A percentile compares a stretch with the other conserved stretches of the same genome.
Conservation (phyloP, 176 grass and related monocot species). For the Oryza meridionalis region DNA sequence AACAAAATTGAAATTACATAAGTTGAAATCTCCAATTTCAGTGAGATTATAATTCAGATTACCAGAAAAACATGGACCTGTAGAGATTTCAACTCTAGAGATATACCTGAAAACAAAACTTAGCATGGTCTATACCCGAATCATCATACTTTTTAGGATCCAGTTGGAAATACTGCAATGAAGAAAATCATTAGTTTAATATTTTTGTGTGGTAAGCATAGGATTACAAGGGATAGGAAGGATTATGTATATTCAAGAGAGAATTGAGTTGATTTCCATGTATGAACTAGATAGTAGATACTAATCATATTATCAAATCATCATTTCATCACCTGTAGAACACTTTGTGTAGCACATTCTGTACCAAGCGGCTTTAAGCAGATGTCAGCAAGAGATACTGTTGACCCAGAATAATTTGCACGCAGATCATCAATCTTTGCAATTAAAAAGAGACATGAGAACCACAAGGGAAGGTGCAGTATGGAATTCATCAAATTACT, state of each 20-base stretch:
- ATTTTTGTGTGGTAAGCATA: background rate
- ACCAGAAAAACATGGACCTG: background rate
- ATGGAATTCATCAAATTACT: constrained; percentile 21
- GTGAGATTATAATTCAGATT: background rate
- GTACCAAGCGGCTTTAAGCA: constrained; percentile 92
- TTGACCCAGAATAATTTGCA: constrained; percentile 88
- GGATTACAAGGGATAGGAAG: constrained; percentile 21
- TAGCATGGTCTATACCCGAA: constrained; percentile 71
- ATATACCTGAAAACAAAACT: constrained; percentile 93
- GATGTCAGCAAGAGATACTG: constrained; percentile 76
- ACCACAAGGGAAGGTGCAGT: constrained; percentile 24
- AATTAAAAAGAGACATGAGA: constrained; percentile 43
- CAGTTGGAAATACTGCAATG: constrained; percentile 95
- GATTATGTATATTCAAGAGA: constrained; percentile 33
- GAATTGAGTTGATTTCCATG: too few species aligned
- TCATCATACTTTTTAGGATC: constrained; percentile 75
- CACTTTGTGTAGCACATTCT: constrained; percentile 93
- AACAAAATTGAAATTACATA: constrained; percentile 3
- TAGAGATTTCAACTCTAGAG: constrained; percentile 27
- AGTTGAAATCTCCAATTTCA: background rate
- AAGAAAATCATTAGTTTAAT: constrained; percentile 27
- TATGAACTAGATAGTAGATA: too few species aligned
- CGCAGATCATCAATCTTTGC: constrained; percentile 82
- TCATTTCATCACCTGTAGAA: constrained; percentile 75
- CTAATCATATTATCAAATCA: background rate